Evolutionary conservation across 108 stramenopile species (phyloP).

Genomic region (Cyclotella atomus): DNA sequence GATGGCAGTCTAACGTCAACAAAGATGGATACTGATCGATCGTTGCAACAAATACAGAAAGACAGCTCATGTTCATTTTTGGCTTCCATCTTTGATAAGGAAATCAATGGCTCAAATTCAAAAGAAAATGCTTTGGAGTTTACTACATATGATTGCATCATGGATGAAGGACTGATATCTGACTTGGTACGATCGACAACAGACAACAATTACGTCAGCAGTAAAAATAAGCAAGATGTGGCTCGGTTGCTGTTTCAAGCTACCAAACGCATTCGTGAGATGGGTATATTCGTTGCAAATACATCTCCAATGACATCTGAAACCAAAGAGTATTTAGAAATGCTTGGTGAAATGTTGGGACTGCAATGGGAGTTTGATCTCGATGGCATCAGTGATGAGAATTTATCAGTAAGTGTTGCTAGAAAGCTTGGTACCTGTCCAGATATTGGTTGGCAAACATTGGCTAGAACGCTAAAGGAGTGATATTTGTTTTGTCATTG

Average conservation of each 20-base stretch:
- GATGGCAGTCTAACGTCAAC: too few species aligned
- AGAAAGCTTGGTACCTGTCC: slow-evolving; percentile 22
- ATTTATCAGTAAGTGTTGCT: slow-evolving; percentile 13
- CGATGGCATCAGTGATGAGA: slow-evolving; percentile 24
- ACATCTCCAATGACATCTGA: neutral
- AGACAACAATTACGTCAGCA: neutral
- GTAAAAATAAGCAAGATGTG: slow-evolving; percentile 10
- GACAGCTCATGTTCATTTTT: slow-evolving; percentile 22
- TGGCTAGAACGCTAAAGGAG: slow-evolving; percentile 9
- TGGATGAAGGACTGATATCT: slow-evolving; percentile 16
- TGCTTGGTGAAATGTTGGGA: slow-evolving; percentile 23
- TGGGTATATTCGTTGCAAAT: slow-evolving; percentile 21
- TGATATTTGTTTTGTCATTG: too few species aligned
- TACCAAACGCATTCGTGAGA: slow-evolving; percentile 16
- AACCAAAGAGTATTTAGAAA: slow-evolving; percentile 11
- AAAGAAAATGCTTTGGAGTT: neutral
- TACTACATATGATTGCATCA: slow-evolving; percentile 13
- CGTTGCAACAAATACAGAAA: neutral
- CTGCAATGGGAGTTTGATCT: slow-evolving; percentile 30
- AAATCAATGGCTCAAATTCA: neutral
- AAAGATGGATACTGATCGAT: too few species aligned
- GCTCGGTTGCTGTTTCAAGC: slow-evolving; percentile 17
- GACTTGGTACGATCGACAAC: slow-evolving; percentile 4
- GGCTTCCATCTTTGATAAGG: slow-evolving; percentile 7
- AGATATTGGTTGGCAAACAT: slow-evolving; percentile 13